Conservation (phyloP, 345 rosid genomes). For the Eucalyptus erythrocorys region DNA sequence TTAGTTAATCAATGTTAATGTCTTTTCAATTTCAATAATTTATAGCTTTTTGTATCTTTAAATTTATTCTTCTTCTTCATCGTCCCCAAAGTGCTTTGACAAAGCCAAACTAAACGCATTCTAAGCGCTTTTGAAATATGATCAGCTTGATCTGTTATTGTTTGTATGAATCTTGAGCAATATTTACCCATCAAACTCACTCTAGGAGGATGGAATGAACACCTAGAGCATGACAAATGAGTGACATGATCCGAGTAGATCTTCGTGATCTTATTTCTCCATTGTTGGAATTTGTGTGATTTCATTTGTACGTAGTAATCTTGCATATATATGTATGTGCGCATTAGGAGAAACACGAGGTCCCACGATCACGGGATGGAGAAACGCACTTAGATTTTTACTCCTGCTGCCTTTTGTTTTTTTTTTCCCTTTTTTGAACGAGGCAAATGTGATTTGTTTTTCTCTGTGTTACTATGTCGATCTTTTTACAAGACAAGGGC, state of each 20-base stretch:
- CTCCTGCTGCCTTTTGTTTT: not conserved
- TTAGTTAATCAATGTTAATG: not conserved
- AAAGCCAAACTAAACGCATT: not conserved
- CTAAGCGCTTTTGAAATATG: not conserved
- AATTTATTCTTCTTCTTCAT: not conserved
- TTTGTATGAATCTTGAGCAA: not conserved
- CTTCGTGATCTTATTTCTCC: not conserved
- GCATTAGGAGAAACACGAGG: not conserved
- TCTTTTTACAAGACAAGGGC: not conserved
- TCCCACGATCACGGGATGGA: not conserved
- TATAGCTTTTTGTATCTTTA: not conserved
- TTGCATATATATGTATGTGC: not conserved
- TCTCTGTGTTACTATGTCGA: not conserved
- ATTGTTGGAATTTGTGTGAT: not conserved
- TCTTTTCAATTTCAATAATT: not conserved
- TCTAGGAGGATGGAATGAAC: not conserved
- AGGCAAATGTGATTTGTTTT: not conserved
- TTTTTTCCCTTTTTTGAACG: not conserved
- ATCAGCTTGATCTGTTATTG: not conserved
- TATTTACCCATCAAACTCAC: not conserved
- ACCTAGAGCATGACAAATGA: not conserved
- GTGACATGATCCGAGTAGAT: not conserved
- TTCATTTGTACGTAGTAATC: not conserved
- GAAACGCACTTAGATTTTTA: not conserved
- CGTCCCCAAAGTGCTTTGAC: not conserved